Evolutionary conservation across 2,329 filamentous ascomycete genomes (phyloP), one percentile per base, ranked within the genome.

Genomic region (Hypoxylon sp.): DNA sequence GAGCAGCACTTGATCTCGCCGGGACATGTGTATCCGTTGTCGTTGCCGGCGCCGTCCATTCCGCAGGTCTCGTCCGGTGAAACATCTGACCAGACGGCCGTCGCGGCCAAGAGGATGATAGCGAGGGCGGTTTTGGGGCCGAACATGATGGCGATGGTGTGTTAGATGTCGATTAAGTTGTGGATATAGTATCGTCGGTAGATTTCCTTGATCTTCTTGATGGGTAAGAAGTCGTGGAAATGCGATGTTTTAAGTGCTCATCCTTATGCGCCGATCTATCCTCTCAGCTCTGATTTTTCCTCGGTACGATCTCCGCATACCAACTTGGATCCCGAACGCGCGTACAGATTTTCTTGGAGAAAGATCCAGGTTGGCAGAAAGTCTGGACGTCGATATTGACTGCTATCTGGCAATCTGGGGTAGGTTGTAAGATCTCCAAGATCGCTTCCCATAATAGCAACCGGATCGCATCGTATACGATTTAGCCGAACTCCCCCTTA

Each of bases 11-110:
- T 56, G 4, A 55, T 51, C 1, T 60, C 61, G 3, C 48, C 48
- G 0, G 65, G 62, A 57, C 67, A 70, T 8, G 67, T 69, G 57
- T 65, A 67, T 7, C 61, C 65, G 7, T 60, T 57, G 49, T 64
- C 60, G 15, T 42, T 45, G 13, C 64, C 61, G 5, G 56, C 65
- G 7, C 55, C 54, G 12, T 47, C 21, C 5, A 59, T 30, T 19
- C 67, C 67, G 52, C 67, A 70, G 11, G 64, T 67, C 20, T 61
- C 60, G 58, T 70, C 63, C 5, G 67, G 66, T 11, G 66, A 67
- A 6, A 68, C 61, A 5, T 48, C 66, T 13, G 60, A 51, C 30
- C 50, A 57, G 27, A 63, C 61, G 12, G 59, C 55, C 25, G 52
- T 44, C 12, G 57, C 57, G 23, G 57, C 42, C 16, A 61, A 43